Conservation (phyloP, 345 rosid genomes). For the Populus euphratica region DNA sequence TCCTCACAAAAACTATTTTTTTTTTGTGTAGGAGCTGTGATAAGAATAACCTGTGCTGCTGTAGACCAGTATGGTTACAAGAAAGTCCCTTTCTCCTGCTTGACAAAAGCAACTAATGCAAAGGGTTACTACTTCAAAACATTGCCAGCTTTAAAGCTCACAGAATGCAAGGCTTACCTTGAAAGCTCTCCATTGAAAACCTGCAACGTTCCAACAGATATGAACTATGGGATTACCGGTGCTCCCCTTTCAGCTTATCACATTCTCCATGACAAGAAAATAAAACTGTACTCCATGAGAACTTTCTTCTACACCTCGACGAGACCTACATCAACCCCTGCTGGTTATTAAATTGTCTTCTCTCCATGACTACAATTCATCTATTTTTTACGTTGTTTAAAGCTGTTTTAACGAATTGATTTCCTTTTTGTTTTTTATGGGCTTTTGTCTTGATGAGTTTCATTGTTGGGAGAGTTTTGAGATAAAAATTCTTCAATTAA, state of each 20-base stretch:
- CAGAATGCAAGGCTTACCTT: conserved; percentile 3
- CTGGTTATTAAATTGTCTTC: too few species aligned
- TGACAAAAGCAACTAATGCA: conserved; percentile 14
- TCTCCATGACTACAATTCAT: too few species aligned
- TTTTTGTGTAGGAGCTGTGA: conserved; percentile 17
- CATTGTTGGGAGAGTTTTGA: too few species aligned
- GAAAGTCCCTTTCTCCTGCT: conserved; percentile 3
- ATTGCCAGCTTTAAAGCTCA: neutral
- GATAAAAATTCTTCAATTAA: too few species aligned
- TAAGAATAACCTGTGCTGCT: conserved; percentile 6
- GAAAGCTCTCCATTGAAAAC: conserved; percentile 1
- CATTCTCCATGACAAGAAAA: neutral
- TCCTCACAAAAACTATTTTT: neutral
- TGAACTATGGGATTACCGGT: conserved; percentile 1
- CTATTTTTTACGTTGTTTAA: too few species aligned
- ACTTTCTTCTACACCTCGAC: neutral
- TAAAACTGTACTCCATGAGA: neutral
- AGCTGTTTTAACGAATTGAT: too few species aligned
- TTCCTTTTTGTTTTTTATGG: too few species aligned
- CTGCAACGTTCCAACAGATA: conserved; percentile 2
- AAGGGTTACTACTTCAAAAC: conserved; percentile 22
- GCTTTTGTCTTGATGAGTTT: too few species aligned
- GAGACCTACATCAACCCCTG: neutral
- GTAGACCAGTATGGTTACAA: conserved; percentile 12
- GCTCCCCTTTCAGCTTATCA: neutral